phyloP scores from a whole-genome alignment of 1,139 yeast genomes.

The Waltiozyma sp. region DNA sequence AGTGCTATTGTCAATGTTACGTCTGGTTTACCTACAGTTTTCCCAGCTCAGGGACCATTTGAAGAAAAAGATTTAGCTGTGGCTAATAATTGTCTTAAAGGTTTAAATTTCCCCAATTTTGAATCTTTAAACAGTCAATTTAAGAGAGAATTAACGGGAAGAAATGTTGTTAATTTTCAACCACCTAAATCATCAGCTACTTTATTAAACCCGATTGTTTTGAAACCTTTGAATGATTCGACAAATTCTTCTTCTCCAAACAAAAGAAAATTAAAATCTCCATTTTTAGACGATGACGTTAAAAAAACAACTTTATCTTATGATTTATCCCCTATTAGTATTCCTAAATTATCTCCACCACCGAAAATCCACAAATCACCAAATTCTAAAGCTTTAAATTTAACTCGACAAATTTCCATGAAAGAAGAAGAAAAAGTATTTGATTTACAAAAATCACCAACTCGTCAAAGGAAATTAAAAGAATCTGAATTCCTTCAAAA shows the following conservation, averaged over 20 bases:
- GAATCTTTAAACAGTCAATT: conserved; percentile 23
- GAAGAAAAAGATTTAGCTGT: conserved; percentile 54
- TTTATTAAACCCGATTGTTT: background rate
- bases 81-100: conserved; percentile 59
- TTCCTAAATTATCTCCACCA: background rate
- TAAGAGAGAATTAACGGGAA: conserved; percentile 8
- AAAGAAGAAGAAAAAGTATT: too few relatives aligned
- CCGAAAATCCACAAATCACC: background rate
- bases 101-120: conserved; percentile 55
- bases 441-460: background rate
- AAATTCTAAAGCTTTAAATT: conserved; percentile 2
- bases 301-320: too few relatives aligned
- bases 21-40: conserved; percentile 54
- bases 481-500: conserved; percentile 25
- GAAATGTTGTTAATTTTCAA: background rate
- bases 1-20: conserved; percentile 47
- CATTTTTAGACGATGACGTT: conserved; percentile 7
- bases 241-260: conserved; percentile 1
- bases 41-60: conserved; percentile 47
- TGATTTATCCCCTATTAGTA: too few relatives aligned
- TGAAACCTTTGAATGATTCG: background rate
- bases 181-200: conserved; percentile 2
- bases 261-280: conserved; percentile 6
- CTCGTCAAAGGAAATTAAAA: conserved; percentile 11
- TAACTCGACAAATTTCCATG: background rate